Percentiles rank a stretch among this genome's conserved stretches.
Evolutionary conservation across 495 filamentous ascomycete genomes (phyloP).

Genomic region (Penicillium antarcticum): DNA sequence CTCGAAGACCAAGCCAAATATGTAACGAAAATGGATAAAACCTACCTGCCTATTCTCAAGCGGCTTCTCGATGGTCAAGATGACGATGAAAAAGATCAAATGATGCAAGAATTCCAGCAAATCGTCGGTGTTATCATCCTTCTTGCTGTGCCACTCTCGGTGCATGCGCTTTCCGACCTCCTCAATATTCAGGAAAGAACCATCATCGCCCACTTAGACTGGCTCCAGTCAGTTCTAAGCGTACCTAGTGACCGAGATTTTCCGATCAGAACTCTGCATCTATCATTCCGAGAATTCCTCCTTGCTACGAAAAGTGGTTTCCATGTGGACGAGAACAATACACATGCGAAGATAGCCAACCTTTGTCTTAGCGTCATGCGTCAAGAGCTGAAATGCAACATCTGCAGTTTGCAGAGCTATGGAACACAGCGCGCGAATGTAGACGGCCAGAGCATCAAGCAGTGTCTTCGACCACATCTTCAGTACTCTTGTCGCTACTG

Average conservation of each 20-base stretch:
- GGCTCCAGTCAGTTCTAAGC: constrained; percentile 24
- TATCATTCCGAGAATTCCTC: constrained; percentile 11
- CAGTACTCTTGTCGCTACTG: constrained; percentile 38
- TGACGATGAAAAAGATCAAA: background rate
- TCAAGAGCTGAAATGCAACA: constrained; percentile 25
- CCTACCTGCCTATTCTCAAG: constrained; percentile 28
- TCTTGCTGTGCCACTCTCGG: constrained; percentile 22
- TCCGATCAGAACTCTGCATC: constrained; percentile 8
- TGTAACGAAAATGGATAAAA: constrained; percentile 19
- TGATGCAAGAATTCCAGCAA: constrained; percentile 20
- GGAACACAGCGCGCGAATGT: constrained; percentile 22
- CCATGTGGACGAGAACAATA: constrained; percentile 13
- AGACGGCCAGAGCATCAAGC: constrained; percentile 9
- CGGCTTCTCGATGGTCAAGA: constrained; percentile 16
- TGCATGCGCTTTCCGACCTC: constrained; percentile 13
- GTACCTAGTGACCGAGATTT: constrained; percentile 20
- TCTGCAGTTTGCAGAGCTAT: constrained; percentile 27
- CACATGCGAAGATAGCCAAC: background rate
- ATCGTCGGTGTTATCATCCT: constrained; percentile 27
- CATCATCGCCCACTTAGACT: constrained; percentile 15
- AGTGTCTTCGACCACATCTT: constrained; percentile 24
- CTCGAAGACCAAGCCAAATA: constrained; percentile 13
- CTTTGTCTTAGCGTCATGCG: constrained; percentile 30
- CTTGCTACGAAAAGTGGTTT: constrained; percentile 13
- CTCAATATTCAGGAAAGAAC: constrained; percentile 1